Percentiles rank a stretch among this genome's conserved stretches.
phyloP scores from a whole-genome alignment of 768 basidiomycete species.

The Kwoniella dejecticola region DNA sequence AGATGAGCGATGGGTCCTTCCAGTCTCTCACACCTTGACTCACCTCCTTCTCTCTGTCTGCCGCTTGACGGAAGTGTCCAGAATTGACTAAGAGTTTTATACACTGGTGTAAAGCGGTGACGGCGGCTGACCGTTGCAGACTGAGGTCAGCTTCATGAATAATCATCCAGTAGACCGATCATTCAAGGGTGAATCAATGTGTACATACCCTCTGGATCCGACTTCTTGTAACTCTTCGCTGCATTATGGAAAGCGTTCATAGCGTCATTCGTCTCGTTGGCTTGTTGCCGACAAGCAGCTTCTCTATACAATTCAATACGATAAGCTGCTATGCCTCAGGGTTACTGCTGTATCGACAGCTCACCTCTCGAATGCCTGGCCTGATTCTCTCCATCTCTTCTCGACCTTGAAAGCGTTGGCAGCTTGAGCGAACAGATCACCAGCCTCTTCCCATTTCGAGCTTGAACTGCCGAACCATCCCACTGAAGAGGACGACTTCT shows the following conservation, averaged over 20 bases:
- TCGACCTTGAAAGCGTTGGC: slow-evolving; percentile 87
- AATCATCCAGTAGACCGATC: no score
- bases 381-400: slow-evolving; percentile 86
- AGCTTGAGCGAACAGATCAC: slow-evolving; percentile 87
- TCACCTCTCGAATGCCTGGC: slow-evolving; percentile 74
- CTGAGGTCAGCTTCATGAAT: neutral
- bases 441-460: slow-evolving; percentile 90
- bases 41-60: slow-evolving; percentile 78
- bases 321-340: no score
- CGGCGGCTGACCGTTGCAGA: slow-evolving; percentile 66
- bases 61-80: slow-evolving; percentile 94
- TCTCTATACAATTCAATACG: slow-evolving; percentile 61
- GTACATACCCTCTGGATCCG: slow-evolving; percentile 74
- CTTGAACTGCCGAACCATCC: slow-evolving; percentile 81
- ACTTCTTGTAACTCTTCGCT: slow-evolving; percentile 91
- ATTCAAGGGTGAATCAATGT: slow-evolving; percentile 21
- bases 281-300: slow-evolving; percentile 88
- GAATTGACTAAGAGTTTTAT: slow-evolving; percentile 76
- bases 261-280: slow-evolving; percentile 88
- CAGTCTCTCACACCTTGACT: neutral
- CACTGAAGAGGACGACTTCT: slow-evolving; percentile 76
- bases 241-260: slow-evolving; percentile 99
- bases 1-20: no score
- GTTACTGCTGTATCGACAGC: no score
- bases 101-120: slow-evolving; percentile 80